A percentile compares a stretch with the other conserved stretches of the same genome.
These are phyloP conservation scores for Trifolium repens DNA, from an alignment of 306 rosid species.

Conservation along the genomic window DNA sequence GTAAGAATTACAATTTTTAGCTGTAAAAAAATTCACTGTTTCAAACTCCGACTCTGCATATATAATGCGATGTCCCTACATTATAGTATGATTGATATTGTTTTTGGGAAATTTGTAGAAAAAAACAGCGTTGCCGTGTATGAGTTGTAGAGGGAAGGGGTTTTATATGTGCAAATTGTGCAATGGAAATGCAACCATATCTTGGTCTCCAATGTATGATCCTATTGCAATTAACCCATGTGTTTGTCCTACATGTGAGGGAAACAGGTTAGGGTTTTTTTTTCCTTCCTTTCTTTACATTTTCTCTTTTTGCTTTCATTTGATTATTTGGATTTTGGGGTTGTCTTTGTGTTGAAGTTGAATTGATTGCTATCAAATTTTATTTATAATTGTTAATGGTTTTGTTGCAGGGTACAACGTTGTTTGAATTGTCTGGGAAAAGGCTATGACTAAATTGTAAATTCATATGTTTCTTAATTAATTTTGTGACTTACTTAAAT, in stretches of 20 bases:
- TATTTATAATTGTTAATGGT: conserved; percentile 23
- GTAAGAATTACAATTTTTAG: conserved; percentile 45
- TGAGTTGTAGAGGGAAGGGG: conserved; percentile 78
- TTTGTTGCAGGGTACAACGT: conserved; percentile 77
- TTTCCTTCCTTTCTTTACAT: no score
- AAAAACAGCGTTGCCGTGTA: conserved; percentile 68
- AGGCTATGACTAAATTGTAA: conserved; percentile 55
- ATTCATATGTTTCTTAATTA: neutral
- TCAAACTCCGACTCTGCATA: no score
- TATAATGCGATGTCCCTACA: no score
- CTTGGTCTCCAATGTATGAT: conserved; percentile 88
- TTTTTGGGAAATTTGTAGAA: conserved; percentile 50
- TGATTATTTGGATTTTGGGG: conserved; percentile 5
- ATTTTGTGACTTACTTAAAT: conserved; percentile 27
- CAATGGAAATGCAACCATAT: conserved; percentile 68
- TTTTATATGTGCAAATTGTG: conserved; percentile 88
- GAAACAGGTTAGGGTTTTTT: conserved; percentile 67
- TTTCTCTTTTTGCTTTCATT: neutral
- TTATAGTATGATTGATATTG: neutral
- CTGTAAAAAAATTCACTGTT: neutral
- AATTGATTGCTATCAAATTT: neutral
- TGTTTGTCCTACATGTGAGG: conserved; percentile 93
- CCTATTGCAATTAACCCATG: conserved; percentile 94
- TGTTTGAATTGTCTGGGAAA: conserved; percentile 88
- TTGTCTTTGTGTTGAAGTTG: neutral